Evolutionary conservation across 371 early-diverging fungal genomes (phyloP).

Genomic region (Apophysomyces trapeziformis): DNA sequence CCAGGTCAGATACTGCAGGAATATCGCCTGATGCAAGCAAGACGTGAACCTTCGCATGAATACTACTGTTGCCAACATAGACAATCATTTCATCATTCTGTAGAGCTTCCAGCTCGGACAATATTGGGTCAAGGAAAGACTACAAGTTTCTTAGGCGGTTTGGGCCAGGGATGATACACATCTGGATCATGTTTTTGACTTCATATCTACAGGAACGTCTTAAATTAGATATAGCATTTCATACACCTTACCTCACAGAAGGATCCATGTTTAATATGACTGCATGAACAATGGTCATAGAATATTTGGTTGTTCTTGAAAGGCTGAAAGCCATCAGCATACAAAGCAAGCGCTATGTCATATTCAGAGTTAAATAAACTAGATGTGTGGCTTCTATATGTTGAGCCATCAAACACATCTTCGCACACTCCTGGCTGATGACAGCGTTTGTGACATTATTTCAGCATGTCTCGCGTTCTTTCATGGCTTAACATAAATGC

Average conservation of each 20-base stretch:
- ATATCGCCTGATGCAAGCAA: conserved; percentile 11
- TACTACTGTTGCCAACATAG: too few relatives aligned
- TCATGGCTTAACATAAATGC: too few relatives aligned
- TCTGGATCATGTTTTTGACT: neutral
- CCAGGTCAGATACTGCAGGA: neutral
- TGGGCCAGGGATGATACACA: neutral
- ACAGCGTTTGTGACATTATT: too few relatives aligned
- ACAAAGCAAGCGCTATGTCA: neutral
- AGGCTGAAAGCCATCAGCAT: neutral
- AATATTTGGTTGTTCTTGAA: neutral
- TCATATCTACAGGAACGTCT: neutral
- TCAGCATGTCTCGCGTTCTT: too few relatives aligned
- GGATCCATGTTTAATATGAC: neutral
- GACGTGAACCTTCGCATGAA: neutral
- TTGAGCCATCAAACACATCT: conserved; percentile 3
- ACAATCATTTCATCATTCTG: neutral
- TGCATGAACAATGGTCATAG: neutral
- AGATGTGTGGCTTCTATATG: neutral
- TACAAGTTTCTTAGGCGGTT: neutral
- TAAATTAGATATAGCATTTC: neutral
- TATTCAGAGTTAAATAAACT: neutral
- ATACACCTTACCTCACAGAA: neutral
- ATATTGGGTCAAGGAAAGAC: neutral
- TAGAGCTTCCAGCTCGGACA: neutral
- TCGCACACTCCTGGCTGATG: too few relatives aligned